Percentiles rank a stretch among this genome's conserved stretches.
Conservation (phyloP, 495 filamentous ascomycete species). For the Astrocystis sublimbata region DNA sequence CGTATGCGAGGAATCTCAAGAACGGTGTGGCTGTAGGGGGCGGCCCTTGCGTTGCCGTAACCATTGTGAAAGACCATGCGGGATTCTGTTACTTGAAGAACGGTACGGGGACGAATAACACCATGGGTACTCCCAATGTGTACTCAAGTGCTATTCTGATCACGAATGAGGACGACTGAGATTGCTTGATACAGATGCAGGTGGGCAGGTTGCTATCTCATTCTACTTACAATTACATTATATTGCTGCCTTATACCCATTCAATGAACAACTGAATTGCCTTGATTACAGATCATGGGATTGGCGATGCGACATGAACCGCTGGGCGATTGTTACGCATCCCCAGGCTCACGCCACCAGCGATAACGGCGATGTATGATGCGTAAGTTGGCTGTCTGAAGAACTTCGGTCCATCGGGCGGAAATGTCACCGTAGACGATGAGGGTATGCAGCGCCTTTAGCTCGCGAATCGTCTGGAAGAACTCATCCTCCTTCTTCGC, state of each 20-base stretch:
- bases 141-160: slow-evolving; percentile 34
- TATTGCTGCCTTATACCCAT: not conserved
- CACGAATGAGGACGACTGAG: no score
- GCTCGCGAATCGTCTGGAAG: slow-evolving; percentile 16
- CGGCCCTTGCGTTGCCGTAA: slow-evolving; percentile 32
- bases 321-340: slow-evolving; percentile 19
- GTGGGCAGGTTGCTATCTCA: not conserved
- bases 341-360: slow-evolving; percentile 29
- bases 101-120: slow-evolving; percentile 35
- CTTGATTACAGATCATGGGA: no score
- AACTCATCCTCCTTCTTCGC: slow-evolving; percentile 31
- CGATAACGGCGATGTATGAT: slow-evolving; percentile 19
- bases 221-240: not conserved
- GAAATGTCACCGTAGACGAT: slow-evolving; percentile 24
- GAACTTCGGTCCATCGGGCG: slow-evolving; percentile 18
- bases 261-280: no score
- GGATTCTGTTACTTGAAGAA: slow-evolving; percentile 44
- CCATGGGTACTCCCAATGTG: slow-evolving; percentile 23
- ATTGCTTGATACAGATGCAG: not conserved
- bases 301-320: not conserved
- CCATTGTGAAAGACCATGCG: slow-evolving; percentile 30
- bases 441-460: slow-evolving; percentile 22
- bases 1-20: slow-evolving; percentile 23
- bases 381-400: slow-evolving; percentile 17
- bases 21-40: slow-evolving; percentile 23